phyloP scores from a whole-genome alignment of 148 eudicot species.

The Agrostemma githago region DNA sequence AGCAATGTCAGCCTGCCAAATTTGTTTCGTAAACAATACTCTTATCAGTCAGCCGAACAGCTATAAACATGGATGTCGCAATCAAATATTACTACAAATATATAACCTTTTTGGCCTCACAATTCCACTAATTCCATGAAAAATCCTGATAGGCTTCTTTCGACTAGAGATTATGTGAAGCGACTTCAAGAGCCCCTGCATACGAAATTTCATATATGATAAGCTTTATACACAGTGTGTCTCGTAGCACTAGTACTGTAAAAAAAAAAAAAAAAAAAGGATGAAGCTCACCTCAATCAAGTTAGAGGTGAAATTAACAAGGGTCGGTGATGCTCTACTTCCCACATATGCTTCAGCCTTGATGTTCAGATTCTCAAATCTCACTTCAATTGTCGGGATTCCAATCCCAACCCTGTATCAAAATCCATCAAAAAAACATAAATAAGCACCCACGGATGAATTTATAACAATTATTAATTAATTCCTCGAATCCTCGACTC shows the following conservation, averaged over 20 bases:
- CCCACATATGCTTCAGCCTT: conserved; percentile 19
- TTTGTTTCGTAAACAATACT: not conserved
- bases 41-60: not conserved
- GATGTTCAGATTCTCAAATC: conserved; percentile 11
- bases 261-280: not conserved
- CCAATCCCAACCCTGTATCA: conserved; percentile 13
- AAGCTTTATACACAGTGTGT: no score
- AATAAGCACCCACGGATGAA: not conserved
- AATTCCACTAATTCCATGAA: conserved; percentile 32
- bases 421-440: not conserved
- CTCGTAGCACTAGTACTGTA: not conserved
- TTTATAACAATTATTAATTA: no score
- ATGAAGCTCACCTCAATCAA: conserved; percentile 10
- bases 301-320: conserved; percentile 13
- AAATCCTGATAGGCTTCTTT: conserved; percentile 25
- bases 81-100: not conserved
- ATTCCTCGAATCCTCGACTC: no score
- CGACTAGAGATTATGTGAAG: conserved; percentile 9
- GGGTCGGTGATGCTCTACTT: conserved; percentile 15
- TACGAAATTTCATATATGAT: no score
- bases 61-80: not conserved
- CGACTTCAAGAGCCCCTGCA: conserved; percentile 13
- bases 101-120: conserved; percentile 29
- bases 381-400: conserved; percentile 9
- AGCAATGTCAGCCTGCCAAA: conserved; percentile 46